A percentile compares a stretch with the other conserved stretches of the same genome.
Conservation (phyloP, 441 rosid species). For the Populus hybrid region DNA sequence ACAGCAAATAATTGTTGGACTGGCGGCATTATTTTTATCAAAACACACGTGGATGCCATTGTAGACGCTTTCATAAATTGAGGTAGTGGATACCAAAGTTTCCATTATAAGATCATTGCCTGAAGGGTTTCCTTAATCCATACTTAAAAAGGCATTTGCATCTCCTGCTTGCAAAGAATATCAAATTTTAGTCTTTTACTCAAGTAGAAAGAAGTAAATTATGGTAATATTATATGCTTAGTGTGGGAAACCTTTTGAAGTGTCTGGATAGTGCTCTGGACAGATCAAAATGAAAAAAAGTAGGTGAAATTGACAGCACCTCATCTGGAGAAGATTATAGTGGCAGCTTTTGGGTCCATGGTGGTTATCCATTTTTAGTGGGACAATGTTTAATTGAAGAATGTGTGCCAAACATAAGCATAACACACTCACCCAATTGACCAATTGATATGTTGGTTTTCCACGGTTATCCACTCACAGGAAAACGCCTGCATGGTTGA, state of each 20-base stretch:
- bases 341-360: slow-evolving; percentile 17
- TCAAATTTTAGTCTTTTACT: neutral
- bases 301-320: slow-evolving; percentile 5
- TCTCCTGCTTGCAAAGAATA: neutral
- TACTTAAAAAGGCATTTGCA: neutral
- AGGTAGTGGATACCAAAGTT: neutral
- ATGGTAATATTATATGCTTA: neutral
- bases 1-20: neutral
- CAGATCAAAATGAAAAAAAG: slow-evolving; percentile 2
- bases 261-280: neutral
- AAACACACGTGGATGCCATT: slow-evolving; percentile 19
- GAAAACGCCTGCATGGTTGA: neutral
- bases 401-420: slow-evolving; percentile 35
- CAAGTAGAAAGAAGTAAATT: neutral
- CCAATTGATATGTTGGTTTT: slow-evolving; percentile 10
- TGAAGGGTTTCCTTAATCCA: neutral
- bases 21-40: neutral
- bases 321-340: slow-evolving; percentile 4
- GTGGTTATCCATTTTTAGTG: slow-evolving; percentile 25
- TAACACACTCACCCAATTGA: slow-evolving; percentile 25
- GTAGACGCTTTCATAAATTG: neutral
- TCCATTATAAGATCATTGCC: neutral
- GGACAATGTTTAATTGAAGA: slow-evolving; percentile 11
- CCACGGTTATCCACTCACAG: slow-evolving; percentile 13
- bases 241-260: neutral